Conservation (phyloP, 495 filamentous ascomycete species). For the Penicillium verhagenii region DNA sequence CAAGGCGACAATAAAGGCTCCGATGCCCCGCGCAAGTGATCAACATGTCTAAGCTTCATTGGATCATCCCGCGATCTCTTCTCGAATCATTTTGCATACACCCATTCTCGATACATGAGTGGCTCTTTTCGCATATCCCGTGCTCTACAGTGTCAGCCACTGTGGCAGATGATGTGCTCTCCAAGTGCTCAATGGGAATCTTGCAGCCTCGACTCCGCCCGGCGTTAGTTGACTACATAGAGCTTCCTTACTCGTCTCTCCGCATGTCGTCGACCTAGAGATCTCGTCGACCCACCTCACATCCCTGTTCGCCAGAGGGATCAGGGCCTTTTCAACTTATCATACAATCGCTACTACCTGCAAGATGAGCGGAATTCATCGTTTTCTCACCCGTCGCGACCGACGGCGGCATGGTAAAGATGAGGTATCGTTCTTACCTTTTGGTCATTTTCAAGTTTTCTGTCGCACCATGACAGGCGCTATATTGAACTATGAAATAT, state of each 20-base stretch:
- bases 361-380: constrained; percentile 59
- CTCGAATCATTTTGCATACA: constrained; percentile 8
- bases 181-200: constrained; percentile 25
- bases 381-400: constrained; percentile 73
- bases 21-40: constrained; percentile 22
- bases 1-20: constrained; percentile 5
- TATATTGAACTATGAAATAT: not conserved
- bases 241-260: constrained; percentile 16
- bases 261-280: constrained; percentile 27
- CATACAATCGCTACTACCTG: not conserved
- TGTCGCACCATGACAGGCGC: not conserved
- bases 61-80: constrained; percentile 11
- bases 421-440: constrained; percentile 41
- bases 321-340: not conserved
- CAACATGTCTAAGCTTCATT: constrained; percentile 15
- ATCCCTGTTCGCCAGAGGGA: not conserved
- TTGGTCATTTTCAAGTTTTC: not conserved
- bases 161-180: constrained; percentile 28
- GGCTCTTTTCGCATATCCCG: constrained; percentile 10
- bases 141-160: constrained; percentile 22
- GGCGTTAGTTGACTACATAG: constrained; percentile 4
- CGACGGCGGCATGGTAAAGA: constrained; percentile 57
- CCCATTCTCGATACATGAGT: not conserved
- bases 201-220: constrained; percentile 32
- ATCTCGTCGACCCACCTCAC: constrained; percentile 8